Base-by-base conservation (phyloP, 805 yeast species). In the Wickerhamomyces tratensis region DNA sequence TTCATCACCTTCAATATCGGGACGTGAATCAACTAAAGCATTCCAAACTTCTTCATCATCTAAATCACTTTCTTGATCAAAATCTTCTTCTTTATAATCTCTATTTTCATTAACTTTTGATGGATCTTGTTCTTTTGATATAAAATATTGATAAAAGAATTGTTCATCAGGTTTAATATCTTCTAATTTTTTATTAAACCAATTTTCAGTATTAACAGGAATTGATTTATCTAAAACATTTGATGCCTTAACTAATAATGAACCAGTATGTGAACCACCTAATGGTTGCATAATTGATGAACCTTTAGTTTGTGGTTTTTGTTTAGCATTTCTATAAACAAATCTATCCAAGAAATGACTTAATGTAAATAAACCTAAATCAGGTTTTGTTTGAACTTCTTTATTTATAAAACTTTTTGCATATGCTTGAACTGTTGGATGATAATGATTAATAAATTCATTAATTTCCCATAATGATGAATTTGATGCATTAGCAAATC, bases 241-340 rank as follows among this genome's bases (percentile, higher is more conserved):
- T 12, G 86, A 74, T n/a, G 86, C 77, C 53, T 69, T 79, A 11
- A 84, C 86, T 50, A 84, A 68, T 41, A 83, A 63, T 5, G 80
- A 67, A 9, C 84, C 86, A 20, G 86, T 80, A 48, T 82, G 84
- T 1, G 79, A 72, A 48, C 96, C 97, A 38, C 94, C 88, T 49
- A 93, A 70, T 40, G 98, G 98, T 69, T 93, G 98, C 98, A 93
- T 93, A 58, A 93, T 89, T 37, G 97, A 87, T 5, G 83, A 70
- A 55, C 98, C 98, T 59, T 84, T 80, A n/a, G 80, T 66, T 33
- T 68, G 61, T 15, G 79, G 70, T 62, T 82, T 85, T 53, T 78
- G 82, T 66, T 86, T 87, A 39, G 96, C 86, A 61, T 88, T 87
- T 65, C 86, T 83, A 68, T 93, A 93, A 35, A 93, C 96, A 65